Base-by-base conservation (phyloP, 495 filamentous ascomycete species). In the Hypoxylon intermedium region DNA sequence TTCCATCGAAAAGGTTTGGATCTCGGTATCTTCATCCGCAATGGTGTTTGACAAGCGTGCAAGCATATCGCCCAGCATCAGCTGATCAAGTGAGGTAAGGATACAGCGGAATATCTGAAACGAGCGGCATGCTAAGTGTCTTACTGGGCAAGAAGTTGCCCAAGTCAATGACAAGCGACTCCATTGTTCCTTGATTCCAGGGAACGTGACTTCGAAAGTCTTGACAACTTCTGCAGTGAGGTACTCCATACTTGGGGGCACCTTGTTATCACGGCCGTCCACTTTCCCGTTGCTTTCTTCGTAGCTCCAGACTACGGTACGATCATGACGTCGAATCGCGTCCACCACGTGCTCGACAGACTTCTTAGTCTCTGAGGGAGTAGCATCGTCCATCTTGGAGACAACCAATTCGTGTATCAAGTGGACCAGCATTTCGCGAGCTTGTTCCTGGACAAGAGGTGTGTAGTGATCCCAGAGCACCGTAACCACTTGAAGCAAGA, bases 101-200 rank as follows among this genome's bases (percentile, higher is more conserved):
- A 97, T 91, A 69, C 92, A 97, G 9, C 94, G 84, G 78, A 97
- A 99, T 1, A 98, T 88, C 72, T 99, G 95, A 73, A 99, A 97
- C 5, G 95, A 98, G 37, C 94, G 85, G 68, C 94, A 99, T 1
- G 94, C 94, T 31, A 98, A 77, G 77, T 99, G 94, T 24, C 91
- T 82, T n/a, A 98, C 95, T 0, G 94, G 90, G 68, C 95, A 99
- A 5, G 91, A 94, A 0, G 94, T 97, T 23, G 95, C 94, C 94
- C 94, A 99, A 47, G 87, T 89, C 56, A 99, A 77, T 0, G 92
- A 90, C 52, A 93, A 82, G 67, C 89, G 91, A 18, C 87, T 90
- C 93, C 93, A 97, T 33, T 92, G 82, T 34, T 95, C 91, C 53
- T 91, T 88, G 51, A 98, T 85, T 5, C 89, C 85, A n/a, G 92